phyloP scores from a whole-genome alignment of 139 green algal species.

The Chlorella sp. region DNA sequence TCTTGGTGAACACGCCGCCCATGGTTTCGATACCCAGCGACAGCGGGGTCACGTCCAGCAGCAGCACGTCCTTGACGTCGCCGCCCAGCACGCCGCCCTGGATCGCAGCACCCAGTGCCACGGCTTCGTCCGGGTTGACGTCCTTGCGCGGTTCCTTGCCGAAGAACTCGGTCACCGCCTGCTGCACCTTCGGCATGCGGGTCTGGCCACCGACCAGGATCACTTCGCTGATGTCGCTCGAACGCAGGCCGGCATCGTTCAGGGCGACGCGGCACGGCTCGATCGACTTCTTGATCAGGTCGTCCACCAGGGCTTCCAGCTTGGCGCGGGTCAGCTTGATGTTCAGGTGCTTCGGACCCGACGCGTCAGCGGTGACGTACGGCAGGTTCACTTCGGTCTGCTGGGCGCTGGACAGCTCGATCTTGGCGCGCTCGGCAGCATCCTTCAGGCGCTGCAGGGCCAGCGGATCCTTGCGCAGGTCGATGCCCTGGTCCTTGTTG shows the following conservation, averaged over 20 bases:
- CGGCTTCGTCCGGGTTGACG: slow-evolving; percentile 92
- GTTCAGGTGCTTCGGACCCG: too few relatives aligned
- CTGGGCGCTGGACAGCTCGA: slow-evolving; percentile 89
- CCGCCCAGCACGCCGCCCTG: slow-evolving; percentile 57
- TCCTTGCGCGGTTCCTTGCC: slow-evolving; percentile 94
- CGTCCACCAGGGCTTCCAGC: too few relatives aligned
- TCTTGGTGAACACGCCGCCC: slow-evolving; percentile 89
- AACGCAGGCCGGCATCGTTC: slow-evolving; percentile 90
- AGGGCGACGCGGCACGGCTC: too few relatives aligned
- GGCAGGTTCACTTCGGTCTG: too few relatives aligned
- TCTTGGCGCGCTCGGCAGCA: slow-evolving; percentile 97
- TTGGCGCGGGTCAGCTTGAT: too few relatives aligned
- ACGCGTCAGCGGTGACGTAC: too few relatives aligned
- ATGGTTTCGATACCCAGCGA: slow-evolving; percentile 93
- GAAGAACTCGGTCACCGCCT: slow-evolving; percentile 7
- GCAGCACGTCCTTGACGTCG: slow-evolving; percentile 30
- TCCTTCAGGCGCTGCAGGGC: slow-evolving; percentile 93
- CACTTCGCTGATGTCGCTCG: slow-evolving; percentile 53
- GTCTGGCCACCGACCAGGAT: slow-evolving; percentile 95
- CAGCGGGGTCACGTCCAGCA: slow-evolving; percentile 59
- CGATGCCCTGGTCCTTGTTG: slow-evolving; percentile 94
- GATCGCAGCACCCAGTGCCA: slow-evolving; percentile 87
- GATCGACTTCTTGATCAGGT: too few relatives aligned
- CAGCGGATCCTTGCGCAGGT: slow-evolving; percentile 81
- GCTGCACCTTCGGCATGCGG: slow-evolving; percentile 84